A percentile compares a stretch with the other conserved stretches of the same genome.
Conservation (phyloP, 768 basidiomycete genomes). For the Pisolithus microcarpus region DNA sequence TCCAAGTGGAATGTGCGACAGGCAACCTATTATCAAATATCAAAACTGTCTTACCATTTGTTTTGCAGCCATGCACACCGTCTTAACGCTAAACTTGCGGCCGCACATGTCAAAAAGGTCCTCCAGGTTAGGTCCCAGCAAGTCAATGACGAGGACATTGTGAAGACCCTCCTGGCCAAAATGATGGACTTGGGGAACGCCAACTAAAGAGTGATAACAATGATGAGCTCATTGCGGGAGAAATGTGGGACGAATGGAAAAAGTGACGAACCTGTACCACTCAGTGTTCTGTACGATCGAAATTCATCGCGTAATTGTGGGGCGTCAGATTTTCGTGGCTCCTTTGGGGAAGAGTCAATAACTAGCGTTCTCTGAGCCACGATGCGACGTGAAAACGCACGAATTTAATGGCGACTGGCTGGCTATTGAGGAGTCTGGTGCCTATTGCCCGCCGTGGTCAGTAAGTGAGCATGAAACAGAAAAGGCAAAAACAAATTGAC, state of each 20-base stretch:
- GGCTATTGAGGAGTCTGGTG: conserved; percentile 74
- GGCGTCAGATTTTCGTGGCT: conserved; percentile 95
- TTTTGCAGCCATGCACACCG: conserved; percentile 97
- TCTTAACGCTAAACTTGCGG: conserved; percentile 97
- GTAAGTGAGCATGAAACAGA: neutral
- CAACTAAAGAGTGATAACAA: conserved; percentile 45
- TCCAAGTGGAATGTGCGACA: neutral
- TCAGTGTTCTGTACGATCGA: conserved; percentile 91
- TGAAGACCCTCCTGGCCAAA: conserved; percentile 98
- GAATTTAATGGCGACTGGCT: conserved; percentile 96
- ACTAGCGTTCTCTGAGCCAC: conserved; percentile 9
- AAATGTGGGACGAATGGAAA: conserved; percentile 9
- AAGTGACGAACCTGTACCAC: conserved; percentile 67
- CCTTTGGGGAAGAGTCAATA: conserved; percentile 38
- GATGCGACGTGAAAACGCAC: conserved; percentile 39
- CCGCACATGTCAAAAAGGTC: conserved; percentile 99
- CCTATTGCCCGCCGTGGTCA: conserved; percentile 39
- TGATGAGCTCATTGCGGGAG: neutral
- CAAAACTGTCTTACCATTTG: conserved; percentile 75
- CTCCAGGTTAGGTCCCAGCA: conserved; percentile 95
- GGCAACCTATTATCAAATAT: neutral
- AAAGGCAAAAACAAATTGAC: neutral
- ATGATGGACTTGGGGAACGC: conserved; percentile 97
- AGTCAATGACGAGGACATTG: conserved; percentile 90
- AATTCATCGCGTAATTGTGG: conserved; percentile 97